These are phyloP conservation scores for Omphalotus guepiniiformis DNA, from an alignment of 768 basidiomycete species.

Conservation along the genomic window DNA sequence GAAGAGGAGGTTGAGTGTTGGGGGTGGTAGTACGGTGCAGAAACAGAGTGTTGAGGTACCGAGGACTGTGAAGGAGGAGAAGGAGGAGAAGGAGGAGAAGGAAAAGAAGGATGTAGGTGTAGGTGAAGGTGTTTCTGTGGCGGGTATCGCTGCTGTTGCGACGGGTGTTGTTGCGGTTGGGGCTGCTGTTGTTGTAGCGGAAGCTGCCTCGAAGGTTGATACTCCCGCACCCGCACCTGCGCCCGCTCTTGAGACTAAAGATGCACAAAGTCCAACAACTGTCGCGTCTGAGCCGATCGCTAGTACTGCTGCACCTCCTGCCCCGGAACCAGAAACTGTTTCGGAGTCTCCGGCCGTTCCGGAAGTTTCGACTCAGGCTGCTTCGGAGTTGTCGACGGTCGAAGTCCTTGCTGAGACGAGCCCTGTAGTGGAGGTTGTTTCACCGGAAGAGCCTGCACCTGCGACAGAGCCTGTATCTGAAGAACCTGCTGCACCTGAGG, in stretches of 20 bases:
- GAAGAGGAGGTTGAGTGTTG: constrained; percentile 12
- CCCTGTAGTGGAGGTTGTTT: neutral
- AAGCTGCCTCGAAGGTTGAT: neutral
- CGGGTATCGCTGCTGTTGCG: neutral
- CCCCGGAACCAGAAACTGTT: neutral
- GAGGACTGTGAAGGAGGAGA: constrained; percentile 5
- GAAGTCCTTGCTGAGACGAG: neutral
- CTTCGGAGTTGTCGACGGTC: neutral
- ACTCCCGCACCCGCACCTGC: too few relatives aligned
- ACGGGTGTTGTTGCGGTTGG: neutral
- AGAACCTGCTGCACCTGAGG: neutral
- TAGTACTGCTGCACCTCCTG: neutral
- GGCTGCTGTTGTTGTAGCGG: neutral
- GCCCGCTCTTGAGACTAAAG: too few relatives aligned
- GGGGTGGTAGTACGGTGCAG: constrained; percentile 11
- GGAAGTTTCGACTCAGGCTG: neutral
- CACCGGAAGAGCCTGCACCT: neutral
- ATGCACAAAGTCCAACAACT: neutral
- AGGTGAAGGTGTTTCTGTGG: constrained; percentile 8
- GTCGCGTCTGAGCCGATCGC: neutral
- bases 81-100: constrained; percentile 1
- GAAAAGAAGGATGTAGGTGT: neutral
- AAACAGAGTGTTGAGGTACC: constrained; percentile 15
- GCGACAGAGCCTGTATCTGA: neutral
- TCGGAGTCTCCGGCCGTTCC: neutral